phyloP scores from a whole-genome alignment of 1,139 yeast genomes.

The Sporopachydermia cereana region DNA sequence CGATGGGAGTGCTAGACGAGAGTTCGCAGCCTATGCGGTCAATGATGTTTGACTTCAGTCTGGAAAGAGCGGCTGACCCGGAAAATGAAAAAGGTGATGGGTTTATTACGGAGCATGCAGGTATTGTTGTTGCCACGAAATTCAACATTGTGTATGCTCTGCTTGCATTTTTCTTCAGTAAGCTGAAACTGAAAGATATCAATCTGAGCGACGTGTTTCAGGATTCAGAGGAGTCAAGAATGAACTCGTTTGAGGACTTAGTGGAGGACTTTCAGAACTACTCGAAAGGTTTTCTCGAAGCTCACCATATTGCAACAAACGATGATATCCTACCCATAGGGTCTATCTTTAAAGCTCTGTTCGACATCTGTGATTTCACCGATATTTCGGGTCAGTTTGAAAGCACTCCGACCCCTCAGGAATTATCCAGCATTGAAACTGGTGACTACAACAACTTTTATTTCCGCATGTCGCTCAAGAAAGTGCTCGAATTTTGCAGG shows the following conservation, averaged over 20 bases:
- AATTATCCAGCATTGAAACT: not conserved
- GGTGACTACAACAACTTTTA: not conserved
- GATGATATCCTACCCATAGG: conserved; percentile 17
- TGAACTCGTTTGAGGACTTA: conserved; percentile 37
- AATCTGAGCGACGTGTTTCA: conserved; percentile 17
- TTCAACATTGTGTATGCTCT: conserved; percentile 34
- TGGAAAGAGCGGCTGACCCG: conserved; percentile 9
- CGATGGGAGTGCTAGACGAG: not conserved
- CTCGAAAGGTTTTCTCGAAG: conserved; percentile 21
- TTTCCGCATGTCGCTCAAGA: not conserved
- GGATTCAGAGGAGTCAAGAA: conserved; percentile 22
- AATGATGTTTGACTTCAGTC: not conserved
- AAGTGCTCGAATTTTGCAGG: not conserved
- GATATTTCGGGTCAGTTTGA: not conserved
- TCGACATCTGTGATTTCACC: not conserved
- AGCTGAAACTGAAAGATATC: not conserved
- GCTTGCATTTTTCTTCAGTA: conserved; percentile 25
- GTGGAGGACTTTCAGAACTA: conserved; percentile 25
- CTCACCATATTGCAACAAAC: conserved; percentile 23
- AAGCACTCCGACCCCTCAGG: not conserved
- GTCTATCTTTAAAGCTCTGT: conserved; percentile 6
- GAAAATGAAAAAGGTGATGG: conserved; percentile 12
- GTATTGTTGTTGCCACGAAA: conserved; percentile 31
- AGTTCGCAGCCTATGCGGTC: not conserved
- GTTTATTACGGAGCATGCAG: conserved; percentile 22